Conservation (phyloP, 2,329 filamentous ascomycete genomes). For the Xylariaceae sp. region DNA sequence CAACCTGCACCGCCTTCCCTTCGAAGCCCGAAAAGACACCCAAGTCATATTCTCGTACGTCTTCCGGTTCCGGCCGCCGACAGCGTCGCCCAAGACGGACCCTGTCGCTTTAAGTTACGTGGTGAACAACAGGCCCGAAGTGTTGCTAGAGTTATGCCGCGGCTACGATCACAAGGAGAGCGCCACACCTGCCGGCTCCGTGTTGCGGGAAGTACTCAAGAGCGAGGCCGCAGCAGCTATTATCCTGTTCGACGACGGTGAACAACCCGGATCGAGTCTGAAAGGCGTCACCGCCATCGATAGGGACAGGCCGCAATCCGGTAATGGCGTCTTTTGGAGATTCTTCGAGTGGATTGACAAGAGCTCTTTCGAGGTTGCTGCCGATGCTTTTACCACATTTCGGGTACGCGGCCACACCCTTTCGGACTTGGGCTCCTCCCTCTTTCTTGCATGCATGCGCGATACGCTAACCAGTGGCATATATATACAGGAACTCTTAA, state of each 20-base stretch:
- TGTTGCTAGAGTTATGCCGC: constrained; percentile 80
- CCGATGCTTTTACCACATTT: constrained; percentile 97
- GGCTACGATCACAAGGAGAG: constrained; percentile 89
- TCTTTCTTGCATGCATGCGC: too few relatives aligned
- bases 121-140: constrained; percentile 77
- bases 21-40: constrained; percentile 92
- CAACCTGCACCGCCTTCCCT: constrained; percentile 79
- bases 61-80: constrained; percentile 77
- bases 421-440: too few relatives aligned
- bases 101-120: constrained; percentile 85
- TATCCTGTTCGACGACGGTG: constrained; percentile 86
- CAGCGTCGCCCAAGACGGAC: constrained; percentile 61
- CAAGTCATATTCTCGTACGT: constrained; percentile 95
- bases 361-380: constrained; percentile 91
- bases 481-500: constrained; percentile 70
- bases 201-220: constrained; percentile 81
- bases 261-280: constrained; percentile 62
- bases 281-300: constrained; percentile 75
- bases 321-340: constrained; percentile 86
- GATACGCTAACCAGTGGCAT: constrained; percentile 15
- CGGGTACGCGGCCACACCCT: too few relatives aligned
- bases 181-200: constrained; percentile 83
- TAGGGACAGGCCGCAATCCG: constrained; percentile 66
- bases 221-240: constrained; percentile 86
- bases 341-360: constrained; percentile 98